These are phyloP conservation scores for Blastobotrys attinorum DNA, from an alignment of 805 yeast genomes.

Conservation along the genomic window DNA sequence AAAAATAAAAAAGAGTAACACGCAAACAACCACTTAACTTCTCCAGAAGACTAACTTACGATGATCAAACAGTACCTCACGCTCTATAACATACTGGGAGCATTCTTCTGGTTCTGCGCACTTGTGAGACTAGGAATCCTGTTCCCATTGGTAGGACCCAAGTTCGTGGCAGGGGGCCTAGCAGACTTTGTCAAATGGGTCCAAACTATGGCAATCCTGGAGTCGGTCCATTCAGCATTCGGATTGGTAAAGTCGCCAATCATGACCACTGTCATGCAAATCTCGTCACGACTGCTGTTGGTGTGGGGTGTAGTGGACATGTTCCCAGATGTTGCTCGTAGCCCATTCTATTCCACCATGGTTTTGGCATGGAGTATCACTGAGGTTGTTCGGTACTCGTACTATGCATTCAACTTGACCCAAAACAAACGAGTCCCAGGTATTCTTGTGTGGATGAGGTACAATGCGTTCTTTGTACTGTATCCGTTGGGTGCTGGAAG, in stretches of 20 bases:
- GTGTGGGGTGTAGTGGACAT: constrained; percentile 73
- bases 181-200: constrained; percentile 50
- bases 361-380: constrained; percentile 86
- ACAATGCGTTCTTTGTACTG: constrained; percentile 70
- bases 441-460: constrained; percentile 62
- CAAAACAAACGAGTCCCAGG: constrained; percentile 47
- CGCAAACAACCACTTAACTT: neutral
- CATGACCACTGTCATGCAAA: constrained; percentile 79
- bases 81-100: constrained; percentile 46
- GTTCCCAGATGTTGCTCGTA: constrained; percentile 69
- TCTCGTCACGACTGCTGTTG: constrained; percentile 71
- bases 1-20: too few relatives aligned
- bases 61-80: constrained; percentile 28
- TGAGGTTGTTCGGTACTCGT: constrained; percentile 85
- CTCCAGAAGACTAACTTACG: neutral
- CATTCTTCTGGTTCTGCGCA: constrained; percentile 46
- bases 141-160: constrained; percentile 49
- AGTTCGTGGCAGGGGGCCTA: constrained; percentile 54
- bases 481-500: constrained; percentile 92
- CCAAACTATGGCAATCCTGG: constrained; percentile 75
- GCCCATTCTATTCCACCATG: constrained; percentile 44
- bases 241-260: constrained; percentile 85
- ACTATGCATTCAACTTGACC: constrained; percentile 63
- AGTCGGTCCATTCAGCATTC: constrained; percentile 64
- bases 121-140: constrained; percentile 37